Conservation (phyloP, 805 yeast species). For the Lachancea sp. region DNA sequence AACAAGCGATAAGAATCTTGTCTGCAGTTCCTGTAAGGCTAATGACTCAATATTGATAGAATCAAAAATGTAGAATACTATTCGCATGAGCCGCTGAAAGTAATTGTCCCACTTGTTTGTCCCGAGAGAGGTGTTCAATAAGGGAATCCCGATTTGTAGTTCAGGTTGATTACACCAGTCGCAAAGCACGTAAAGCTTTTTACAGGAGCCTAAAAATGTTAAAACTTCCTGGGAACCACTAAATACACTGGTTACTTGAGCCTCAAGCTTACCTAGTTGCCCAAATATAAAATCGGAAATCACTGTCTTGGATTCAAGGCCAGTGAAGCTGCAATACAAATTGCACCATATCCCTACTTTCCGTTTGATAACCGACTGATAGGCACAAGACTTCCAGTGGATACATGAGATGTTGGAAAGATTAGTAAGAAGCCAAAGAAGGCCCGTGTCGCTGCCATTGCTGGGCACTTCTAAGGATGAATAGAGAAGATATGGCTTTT, state of each 20-base stretch:
- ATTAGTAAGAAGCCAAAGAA: slow-evolving; percentile 15
- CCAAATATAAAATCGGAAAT: slow-evolving; percentile 11
- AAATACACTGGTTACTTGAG: slow-evolving; percentile 14
- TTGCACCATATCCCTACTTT: slow-evolving; percentile 26
- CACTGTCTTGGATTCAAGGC: slow-evolving; percentile 10
- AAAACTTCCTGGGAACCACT: slow-evolving; percentile 11
- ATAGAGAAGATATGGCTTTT: slow-evolving; percentile 16
- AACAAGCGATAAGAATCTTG: slow-evolving; percentile 16
- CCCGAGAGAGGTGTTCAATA: slow-evolving; percentile 10
- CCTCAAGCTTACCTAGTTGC: slow-evolving; percentile 15
- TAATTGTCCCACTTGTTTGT: slow-evolving; percentile 21
- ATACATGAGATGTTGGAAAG: slow-evolving; percentile 15
- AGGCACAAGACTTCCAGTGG: slow-evolving; percentile 12
- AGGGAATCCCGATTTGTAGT: slow-evolving; percentile 15
- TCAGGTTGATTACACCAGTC: slow-evolving; percentile 21
- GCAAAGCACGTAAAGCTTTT: slow-evolving; percentile 18
- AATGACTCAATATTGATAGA: slow-evolving; percentile 9
- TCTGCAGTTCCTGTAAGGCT: slow-evolving; percentile 10
- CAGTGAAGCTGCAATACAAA: slow-evolving; percentile 12
- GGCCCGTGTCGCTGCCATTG: slow-evolving; percentile 11
- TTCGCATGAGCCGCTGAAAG: slow-evolving; percentile 25
- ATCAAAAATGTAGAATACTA: slow-evolving; percentile 22
- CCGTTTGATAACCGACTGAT: slow-evolving; percentile 24
- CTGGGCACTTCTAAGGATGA: background rate
- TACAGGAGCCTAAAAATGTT: slow-evolving; percentile 10